Conservation (phyloP, 164 flowering plant species). For the Chimonanthus salicifolius region DNA sequence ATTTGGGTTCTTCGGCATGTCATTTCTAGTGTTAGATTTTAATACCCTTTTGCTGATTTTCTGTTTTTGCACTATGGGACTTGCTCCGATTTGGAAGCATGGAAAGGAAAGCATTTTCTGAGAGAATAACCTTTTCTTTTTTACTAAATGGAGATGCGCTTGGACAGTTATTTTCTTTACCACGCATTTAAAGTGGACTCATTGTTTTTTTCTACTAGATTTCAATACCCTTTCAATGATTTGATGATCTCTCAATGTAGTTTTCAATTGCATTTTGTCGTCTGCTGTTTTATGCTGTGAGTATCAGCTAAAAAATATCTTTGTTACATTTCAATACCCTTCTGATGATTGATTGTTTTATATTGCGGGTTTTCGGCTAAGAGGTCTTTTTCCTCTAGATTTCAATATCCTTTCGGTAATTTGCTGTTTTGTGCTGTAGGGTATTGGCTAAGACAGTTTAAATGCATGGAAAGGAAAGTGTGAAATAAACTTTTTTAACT, state of each 20-base stretch:
- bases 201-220: background rate
- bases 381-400: no score
- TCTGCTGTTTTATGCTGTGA: background rate
- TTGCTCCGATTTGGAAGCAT: slow-evolving; percentile 31
- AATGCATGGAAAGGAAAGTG: no score
- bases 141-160: no score
- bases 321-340: no score
- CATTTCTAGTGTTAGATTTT: background rate
- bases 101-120: background rate
- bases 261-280: no score
- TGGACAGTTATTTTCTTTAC: no score
- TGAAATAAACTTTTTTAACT: no score
- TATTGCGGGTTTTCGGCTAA: no score
- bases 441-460: slow-evolving; percentile 36
- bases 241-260: no score
- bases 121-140: no score
- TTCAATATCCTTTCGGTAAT: background rate
- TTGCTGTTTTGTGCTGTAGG: background rate
- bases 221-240: background rate
- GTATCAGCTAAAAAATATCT: slow-evolving; percentile 53
- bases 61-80: slow-evolving; percentile 7
- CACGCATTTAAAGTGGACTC: no score
- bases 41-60: background rate
- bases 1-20: background rate
- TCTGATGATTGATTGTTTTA: no score